Base-by-base conservation (phyloP, 2,329 filamentous ascomycete genomes). In the Aspergillus neotritici region DNA sequence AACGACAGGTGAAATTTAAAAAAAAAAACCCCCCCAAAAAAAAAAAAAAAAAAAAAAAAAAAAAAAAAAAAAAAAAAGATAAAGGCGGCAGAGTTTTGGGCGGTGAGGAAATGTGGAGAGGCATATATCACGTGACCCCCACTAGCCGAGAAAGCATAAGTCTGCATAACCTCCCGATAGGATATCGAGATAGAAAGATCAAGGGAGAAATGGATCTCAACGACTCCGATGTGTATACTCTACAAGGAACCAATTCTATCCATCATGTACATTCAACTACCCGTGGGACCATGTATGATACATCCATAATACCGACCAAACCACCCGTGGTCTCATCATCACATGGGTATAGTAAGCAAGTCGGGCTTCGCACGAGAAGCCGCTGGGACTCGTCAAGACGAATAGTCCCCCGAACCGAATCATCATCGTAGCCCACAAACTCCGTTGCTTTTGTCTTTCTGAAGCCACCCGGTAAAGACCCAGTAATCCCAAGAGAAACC, bases 381-480 rank as follows among this genome's bases (percentile, higher is more conserved):
- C 21, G 7, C 21, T 25, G 7, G 21, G 2, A 25, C 7, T 25
- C 21, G 21, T 25, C 9, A 25, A 25, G 21, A 25, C 21, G 21
- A 25, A 25, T 25, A 25, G 21, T 25, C 21, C 21, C 21, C 21
- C 21, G 21, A 25, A 25, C 21, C 7, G 21, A 25, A 49, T 46
- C 50, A 54, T 54, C 48, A 49, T 52, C 47, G 44, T 54, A 56
- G 49, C 48, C 54, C 53, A 45, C 37, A 47, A 65, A 65, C 62
- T 63, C 61, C 62, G 47, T 62, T 59, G 52, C 56, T 58, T 63
- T 63, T 60, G 47, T 55, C 51, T 52, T 43, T 28, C 48, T 44
- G 43, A 52, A 50, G 47, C 50, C 47, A 37, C 36, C 45, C 16
- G 37, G 31, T 40, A 44, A 40, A 46, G 49, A 51, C 41, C 48